Percentiles rank a stretch among this genome's conserved stretches.
These are phyloP conservation scores for Fusarium hostae DNA, from an alignment of 2,329 filamentous ascomycete genomes.

Conservation along the genomic window DNA sequence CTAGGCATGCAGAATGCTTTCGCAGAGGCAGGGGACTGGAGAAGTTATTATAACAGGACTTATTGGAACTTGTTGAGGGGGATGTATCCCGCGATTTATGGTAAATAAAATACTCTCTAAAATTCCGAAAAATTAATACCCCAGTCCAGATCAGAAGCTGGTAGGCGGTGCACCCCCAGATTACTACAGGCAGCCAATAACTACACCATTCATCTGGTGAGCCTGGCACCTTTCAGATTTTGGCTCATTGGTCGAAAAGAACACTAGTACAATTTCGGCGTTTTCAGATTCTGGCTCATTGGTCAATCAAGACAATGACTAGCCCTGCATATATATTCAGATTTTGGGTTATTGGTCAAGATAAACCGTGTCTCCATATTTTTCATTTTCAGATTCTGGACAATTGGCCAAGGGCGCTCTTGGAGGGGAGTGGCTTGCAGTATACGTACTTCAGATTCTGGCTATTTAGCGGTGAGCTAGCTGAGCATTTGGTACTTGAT, in stretches of 20 bases:
- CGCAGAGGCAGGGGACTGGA: fast-evolving
- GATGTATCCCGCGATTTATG: neutral
- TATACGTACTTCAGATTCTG: neutral
- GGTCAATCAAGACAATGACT: fast-evolving
- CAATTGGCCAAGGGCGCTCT: fast-evolving
- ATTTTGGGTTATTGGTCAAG: neutral
- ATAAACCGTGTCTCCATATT: neutral
- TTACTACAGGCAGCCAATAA: too few relatives aligned
- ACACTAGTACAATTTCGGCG: neutral
- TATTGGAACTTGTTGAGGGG: fast-evolving
- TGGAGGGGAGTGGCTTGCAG: neutral
- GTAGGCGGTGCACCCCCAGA: too few relatives aligned
- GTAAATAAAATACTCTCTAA: fast-evolving
- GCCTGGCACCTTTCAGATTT: neutral
- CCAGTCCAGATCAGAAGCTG: neutral
- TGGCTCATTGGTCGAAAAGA: neutral
- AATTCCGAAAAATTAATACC: neutral
- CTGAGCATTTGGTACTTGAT: fast-evolving
- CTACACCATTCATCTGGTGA: too few relatives aligned
- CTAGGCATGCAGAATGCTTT: too few relatives aligned
- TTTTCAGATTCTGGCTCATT: neutral
- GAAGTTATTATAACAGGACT: fast-evolving
- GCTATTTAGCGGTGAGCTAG: neutral
- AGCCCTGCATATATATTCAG: neutral
- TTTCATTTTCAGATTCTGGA: neutral